Conservation (phyloP, 2,329 filamentous ascomycete species). For the Diaporthe sp. region DNA sequence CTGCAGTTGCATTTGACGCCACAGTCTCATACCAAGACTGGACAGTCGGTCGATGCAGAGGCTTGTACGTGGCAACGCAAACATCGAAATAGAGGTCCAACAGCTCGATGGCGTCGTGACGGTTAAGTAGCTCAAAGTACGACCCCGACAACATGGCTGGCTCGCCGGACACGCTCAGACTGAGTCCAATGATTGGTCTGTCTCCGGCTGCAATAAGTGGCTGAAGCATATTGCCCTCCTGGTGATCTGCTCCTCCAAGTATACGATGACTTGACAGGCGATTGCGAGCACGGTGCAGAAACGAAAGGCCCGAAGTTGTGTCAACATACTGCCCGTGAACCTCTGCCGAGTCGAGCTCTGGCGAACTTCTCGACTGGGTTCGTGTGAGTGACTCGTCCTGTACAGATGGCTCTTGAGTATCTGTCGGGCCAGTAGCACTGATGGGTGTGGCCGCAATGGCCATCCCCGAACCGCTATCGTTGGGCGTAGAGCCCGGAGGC, state of each 20-base stretch:
- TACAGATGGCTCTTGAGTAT: background rate
- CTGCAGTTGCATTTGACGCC: background rate
- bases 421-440: background rate
- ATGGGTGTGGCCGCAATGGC: background rate
- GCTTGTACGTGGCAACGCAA: background rate
- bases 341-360: background rate
- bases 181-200: background rate
- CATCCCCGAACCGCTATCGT: background rate
- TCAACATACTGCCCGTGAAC: background rate
- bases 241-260: background rate
- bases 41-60: background rate
- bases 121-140: background rate
- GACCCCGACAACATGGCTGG: background rate
- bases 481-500: background rate
- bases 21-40: background rate
- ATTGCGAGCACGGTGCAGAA: background rate
- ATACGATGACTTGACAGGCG: background rate
- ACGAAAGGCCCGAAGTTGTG: background rate
- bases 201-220: background rate
- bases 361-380: background rate
- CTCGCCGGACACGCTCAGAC: background rate
- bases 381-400: background rate
- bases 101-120: background rate
- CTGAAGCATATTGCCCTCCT: background rate
- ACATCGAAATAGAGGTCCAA: background rate